Conservation (phyloP, 345 rosid genomes). For the Hirschfeldia incana region DNA sequence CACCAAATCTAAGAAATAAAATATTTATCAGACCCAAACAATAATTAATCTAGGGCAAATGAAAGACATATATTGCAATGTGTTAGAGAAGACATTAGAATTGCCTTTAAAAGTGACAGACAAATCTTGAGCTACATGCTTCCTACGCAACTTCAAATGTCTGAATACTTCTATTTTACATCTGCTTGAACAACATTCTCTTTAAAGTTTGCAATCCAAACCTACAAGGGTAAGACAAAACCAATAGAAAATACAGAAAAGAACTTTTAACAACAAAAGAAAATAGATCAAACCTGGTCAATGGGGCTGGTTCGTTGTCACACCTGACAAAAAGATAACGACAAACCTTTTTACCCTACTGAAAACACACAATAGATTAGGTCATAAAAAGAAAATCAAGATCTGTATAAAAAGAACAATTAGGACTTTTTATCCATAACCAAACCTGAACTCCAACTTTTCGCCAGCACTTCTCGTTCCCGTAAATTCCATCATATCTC, state of each 20-base stretch:
- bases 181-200: too few relatives aligned
- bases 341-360: slow-evolving; percentile 65
- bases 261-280: not conserved
- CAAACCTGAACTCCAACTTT: slow-evolving; percentile 62
- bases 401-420: not conserved
- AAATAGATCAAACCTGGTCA: slow-evolving; percentile 62
- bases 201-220: too few relatives aligned
- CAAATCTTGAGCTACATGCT: too few relatives aligned
- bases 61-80: too few relatives aligned
- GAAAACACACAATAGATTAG: not conserved
- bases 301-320: slow-evolving; percentile 75
- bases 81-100: too few relatives aligned
- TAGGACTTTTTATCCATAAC: not conserved
- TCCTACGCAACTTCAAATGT: too few relatives aligned
- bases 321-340: slow-evolving; percentile 81
- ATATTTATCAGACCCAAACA: too few relatives aligned
- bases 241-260: not conserved
- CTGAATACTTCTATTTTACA: too few relatives aligned
- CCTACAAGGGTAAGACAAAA: not conserved
- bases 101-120: too few relatives aligned
- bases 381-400: not conserved
- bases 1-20: too few relatives aligned
- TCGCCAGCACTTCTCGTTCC: slow-evolving; percentile 80
- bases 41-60: too few relatives aligned
- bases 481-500: slow-evolving; percentile 77